Evolutionary conservation across 805 yeast genomes (phyloP).

Genomic region (Blastobotrys parvus): DNA sequence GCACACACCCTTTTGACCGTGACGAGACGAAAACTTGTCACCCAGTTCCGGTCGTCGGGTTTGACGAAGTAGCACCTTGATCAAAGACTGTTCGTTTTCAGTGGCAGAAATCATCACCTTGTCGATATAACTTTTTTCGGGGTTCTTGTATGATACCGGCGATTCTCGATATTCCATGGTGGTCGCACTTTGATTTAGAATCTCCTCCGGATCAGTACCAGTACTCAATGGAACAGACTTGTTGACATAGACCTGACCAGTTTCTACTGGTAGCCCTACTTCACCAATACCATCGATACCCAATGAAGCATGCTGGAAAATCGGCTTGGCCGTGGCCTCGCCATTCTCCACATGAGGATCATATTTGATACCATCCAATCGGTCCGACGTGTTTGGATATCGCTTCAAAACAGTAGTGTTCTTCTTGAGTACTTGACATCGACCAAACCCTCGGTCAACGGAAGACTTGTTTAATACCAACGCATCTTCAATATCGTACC

Average conservation of each 20-base stretch:
- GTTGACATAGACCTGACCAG: conserved; percentile 91
- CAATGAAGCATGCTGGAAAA: conserved; percentile 75
- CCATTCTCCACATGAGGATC: conserved; percentile 30
- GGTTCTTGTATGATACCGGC: conserved; percentile 86
- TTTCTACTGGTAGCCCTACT: conserved; percentile 82
- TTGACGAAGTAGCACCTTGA: conserved; percentile 87
- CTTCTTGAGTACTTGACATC: conserved; percentile 92
- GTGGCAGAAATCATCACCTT: conserved; percentile 97
- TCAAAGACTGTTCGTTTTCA: conserved; percentile 88
- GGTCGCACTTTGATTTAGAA: conserved; percentile 27
- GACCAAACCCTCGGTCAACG: conserved; percentile 92
- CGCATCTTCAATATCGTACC: conserved; percentile 97
- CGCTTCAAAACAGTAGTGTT: conserved; percentile 83
- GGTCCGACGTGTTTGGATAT: conserved; percentile 88
- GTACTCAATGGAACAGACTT: conserved; percentile 79
- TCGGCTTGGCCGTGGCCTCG: conserved; percentile 60
- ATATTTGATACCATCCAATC: conserved; percentile 83
- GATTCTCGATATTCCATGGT: conserved; percentile 73
- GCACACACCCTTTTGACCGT: conserved; percentile 99
- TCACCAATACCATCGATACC: conserved; percentile 97
- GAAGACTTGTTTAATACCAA: conserved; percentile 88
- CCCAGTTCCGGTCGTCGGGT: conserved; percentile 97
- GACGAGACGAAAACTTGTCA: conserved; percentile 94
- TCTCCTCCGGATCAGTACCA: conserved; percentile 51
- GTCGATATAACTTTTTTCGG: conserved; percentile 91